These are phyloP conservation scores for Apophysomyces elegans DNA, from an alignment of 371 early-diverging fungal genomes.

Conservation along the genomic window DNA sequence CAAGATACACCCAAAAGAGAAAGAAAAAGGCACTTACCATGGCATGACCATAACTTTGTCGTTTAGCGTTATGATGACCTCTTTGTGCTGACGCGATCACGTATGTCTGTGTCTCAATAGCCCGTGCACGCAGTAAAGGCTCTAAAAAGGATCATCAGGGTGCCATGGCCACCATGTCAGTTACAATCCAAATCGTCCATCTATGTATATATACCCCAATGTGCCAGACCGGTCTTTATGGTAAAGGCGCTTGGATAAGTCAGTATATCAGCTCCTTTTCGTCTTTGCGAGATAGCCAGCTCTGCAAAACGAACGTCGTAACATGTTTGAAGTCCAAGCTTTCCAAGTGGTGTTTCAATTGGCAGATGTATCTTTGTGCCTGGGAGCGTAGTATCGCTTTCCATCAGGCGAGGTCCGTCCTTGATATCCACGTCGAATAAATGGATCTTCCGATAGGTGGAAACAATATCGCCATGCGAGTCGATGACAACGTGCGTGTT, in stretches of 20 bases:
- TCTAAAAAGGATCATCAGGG: constrained; percentile 40
- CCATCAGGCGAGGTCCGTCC: constrained; percentile 66
- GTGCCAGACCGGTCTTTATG: constrained; percentile 79
- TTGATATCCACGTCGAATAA: constrained; percentile 77
- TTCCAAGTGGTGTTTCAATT: constrained; percentile 72
- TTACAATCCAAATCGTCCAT: too few species aligned
- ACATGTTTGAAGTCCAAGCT: constrained; percentile 74
- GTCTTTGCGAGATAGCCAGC: constrained; percentile 59
- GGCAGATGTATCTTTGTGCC: constrained; percentile 61
- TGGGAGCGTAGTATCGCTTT: constrained; percentile 61
- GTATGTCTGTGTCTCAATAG: constrained; percentile 83
- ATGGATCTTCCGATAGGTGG: constrained; percentile 79
- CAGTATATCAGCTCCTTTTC: constrained; percentile 72
- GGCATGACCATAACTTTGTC: constrained; percentile 80
- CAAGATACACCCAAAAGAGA: neutral
- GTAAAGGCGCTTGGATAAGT: constrained; percentile 91
- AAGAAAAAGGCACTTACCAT: constrained; percentile 55
- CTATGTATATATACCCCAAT: constrained; percentile 69
- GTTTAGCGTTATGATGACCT: constrained; percentile 77
- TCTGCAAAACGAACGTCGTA: constrained; percentile 89
- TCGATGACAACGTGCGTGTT: constrained; percentile 77
- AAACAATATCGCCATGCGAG: constrained; percentile 58
- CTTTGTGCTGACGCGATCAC: constrained; percentile 78
- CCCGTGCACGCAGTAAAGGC: constrained; percentile 77
- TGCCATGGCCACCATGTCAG: neutral